These are phyloP conservation scores for Tylopilus rubrobrunneus DNA, from an alignment of 768 basidiomycete genomes.

Conservation along the genomic window DNA sequence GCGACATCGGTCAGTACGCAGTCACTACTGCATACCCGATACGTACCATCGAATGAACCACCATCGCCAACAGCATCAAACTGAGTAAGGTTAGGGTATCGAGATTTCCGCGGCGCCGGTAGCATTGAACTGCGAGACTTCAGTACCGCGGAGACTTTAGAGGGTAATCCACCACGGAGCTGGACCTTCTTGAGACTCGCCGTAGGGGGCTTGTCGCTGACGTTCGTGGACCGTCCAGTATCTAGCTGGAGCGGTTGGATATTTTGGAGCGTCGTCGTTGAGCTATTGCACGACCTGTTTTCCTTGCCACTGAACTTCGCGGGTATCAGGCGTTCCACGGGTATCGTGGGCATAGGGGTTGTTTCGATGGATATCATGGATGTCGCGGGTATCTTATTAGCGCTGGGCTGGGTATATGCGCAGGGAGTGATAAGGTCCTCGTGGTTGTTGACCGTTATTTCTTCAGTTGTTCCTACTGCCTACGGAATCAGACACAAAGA, in stretches of 20 bases:
- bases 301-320: slow-evolving; percentile 14
- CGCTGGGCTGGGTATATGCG: slow-evolving; percentile 4
- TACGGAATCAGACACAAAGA: neutral
- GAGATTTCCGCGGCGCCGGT: slow-evolving; percentile 4
- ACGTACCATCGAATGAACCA: slow-evolving; percentile 2
- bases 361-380: slow-evolving; percentile 3
- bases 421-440: neutral
- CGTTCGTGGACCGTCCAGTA: neutral
- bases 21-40: neutral
- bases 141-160: neutral
- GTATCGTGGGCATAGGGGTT: neutral
- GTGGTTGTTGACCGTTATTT: neutral
- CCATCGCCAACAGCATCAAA: neutral
- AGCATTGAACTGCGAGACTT: slow-evolving; percentile 13
- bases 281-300: slow-evolving; percentile 5
- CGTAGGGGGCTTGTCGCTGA: slow-evolving; percentile 1
- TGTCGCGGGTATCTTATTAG: slow-evolving; percentile 5
- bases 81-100: neutral
- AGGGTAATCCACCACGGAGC: slow-evolving; percentile 5
- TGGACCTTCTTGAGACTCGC: slow-evolving; percentile 6
- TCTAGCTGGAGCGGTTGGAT: slow-evolving; percentile 1
- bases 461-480: neutral
- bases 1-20: neutral
- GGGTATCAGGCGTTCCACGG: slow-evolving; percentile 1
- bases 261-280: slow-evolving; percentile 2